Conservation (phyloP, 2,329 filamentous ascomycete species). For the Pyrenophora tritici-repentis region DNA sequence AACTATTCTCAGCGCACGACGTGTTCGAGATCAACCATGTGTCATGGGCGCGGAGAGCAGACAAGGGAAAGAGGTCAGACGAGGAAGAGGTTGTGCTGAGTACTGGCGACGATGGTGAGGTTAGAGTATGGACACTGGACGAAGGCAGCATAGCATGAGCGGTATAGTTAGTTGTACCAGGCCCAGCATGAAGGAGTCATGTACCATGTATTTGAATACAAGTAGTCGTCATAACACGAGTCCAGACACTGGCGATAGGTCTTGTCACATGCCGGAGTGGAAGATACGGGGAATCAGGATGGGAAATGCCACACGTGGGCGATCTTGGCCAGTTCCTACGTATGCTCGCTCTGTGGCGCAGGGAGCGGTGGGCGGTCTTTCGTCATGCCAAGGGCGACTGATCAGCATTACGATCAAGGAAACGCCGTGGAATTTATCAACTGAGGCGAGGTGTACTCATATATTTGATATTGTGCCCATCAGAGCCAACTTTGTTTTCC, state of each 20-base stretch:
- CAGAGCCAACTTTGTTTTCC: neutral
- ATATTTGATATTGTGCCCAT: conserved; percentile 1
- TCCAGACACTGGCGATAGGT: neutral
- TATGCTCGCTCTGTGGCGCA: conserved; percentile 18
- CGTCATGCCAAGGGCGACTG: conserved; percentile 31
- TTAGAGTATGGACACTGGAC: conserved; percentile 74
- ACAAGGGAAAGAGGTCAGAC: conserved; percentile 64
- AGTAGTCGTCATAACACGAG: neutral
- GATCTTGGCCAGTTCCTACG: neutral
- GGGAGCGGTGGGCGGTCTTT: conserved; percentile 21
- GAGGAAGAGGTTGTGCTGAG: conserved; percentile 85
- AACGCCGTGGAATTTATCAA: conserved; percentile 30
- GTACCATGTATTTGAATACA: too few relatives aligned
- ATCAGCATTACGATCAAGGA: conserved; percentile 32
- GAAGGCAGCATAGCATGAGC: neutral
- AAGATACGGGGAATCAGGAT: conserved; percentile 20
- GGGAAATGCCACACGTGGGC: conserved; percentile 24
- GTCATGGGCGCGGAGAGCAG: conserved; percentile 80
- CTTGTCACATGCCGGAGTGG: conserved; percentile 3
- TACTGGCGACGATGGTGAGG: conserved; percentile 88
- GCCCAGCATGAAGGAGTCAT: too few relatives aligned
- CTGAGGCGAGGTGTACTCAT: conserved; percentile 16
- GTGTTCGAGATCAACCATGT: conserved; percentile 95
- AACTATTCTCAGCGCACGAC: conserved; percentile 77
- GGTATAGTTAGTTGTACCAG: too few relatives aligned